Conservation (phyloP, 805 yeast genomes). For the Saccharomyces cerevisiae region DNA sequence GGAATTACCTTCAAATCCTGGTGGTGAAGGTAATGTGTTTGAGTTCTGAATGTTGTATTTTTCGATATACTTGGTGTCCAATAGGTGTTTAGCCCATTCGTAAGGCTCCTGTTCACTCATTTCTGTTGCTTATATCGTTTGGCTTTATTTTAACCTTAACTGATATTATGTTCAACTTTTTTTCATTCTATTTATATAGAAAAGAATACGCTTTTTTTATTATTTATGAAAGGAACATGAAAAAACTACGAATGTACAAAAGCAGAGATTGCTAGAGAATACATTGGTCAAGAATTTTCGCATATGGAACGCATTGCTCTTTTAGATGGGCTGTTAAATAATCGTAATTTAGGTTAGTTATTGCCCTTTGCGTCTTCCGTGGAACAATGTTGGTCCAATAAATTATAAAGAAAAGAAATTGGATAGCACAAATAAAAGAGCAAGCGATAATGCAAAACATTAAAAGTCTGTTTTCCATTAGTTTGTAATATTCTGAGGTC, state of each 20-base stretch:
- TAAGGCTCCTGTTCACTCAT: background rate
- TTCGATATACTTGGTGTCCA: slow-evolving; percentile 9
- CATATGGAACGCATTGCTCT: background rate
- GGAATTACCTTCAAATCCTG: slow-evolving; percentile 15
- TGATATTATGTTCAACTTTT: background rate
- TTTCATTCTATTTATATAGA: background rate
- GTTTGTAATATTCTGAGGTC: background rate
- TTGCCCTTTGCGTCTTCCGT: background rate
- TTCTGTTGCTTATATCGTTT: background rate
- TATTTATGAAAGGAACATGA: background rate
- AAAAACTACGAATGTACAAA: background rate
- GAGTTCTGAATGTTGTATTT: slow-evolving; percentile 2
- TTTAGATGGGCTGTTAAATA: background rate
- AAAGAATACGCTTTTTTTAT: background rate
- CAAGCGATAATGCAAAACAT: background rate
- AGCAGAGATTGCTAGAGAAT: background rate
- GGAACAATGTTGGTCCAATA: background rate
- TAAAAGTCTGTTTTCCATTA: background rate
- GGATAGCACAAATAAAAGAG: background rate
- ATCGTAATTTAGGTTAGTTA: background rate
- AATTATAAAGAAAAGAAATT: background rate
- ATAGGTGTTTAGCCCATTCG: slow-evolving; percentile 12
- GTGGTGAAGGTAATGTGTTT: slow-evolving; percentile 19
- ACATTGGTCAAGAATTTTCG: background rate
- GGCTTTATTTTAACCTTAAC: background rate